phyloP scores from a whole-genome alignment of 2,329 filamentous ascomycete species.

The Trichoderma harzianum region DNA sequence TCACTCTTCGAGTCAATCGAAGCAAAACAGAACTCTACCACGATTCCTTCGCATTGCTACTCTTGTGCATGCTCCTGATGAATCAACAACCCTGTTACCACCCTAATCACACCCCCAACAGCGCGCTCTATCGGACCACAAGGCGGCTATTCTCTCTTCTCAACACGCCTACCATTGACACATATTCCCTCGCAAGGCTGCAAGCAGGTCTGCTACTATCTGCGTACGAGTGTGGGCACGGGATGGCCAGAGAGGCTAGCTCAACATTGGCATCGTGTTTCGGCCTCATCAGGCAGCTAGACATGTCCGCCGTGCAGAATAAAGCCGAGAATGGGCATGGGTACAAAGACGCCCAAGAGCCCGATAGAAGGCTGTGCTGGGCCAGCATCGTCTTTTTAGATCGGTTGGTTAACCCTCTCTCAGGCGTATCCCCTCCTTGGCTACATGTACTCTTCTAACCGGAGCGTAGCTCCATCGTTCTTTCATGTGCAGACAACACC shows the following conservation, averaged over 20 bases:
- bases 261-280: slow-evolving; percentile 4
- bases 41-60: neutral
- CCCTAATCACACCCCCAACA: neutral
- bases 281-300: neutral
- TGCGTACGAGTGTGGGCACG: slow-evolving; percentile 13
- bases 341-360: neutral
- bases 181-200: neutral
- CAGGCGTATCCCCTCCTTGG: neutral
- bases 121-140: neutral
- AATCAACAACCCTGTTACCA: neutral
- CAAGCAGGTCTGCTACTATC: slow-evolving; percentile 3
- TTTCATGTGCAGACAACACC: neutral
- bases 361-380: neutral
- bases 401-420: neutral
- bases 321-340: too few relatives aligned
- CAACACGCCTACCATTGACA: neutral
- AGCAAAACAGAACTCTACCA: neutral
- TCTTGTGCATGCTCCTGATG: slow-evolving; percentile 10
- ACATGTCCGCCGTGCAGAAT: neutral
- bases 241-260: neutral
- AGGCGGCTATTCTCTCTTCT: slow-evolving; percentile 4
- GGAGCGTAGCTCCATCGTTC: neutral
- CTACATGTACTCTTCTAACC: neutral
- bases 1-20: neutral
- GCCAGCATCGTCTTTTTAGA: slow-evolving; percentile 5